Percentiles rank a stretch among this genome's conserved stretches.
Conservation (phyloP, 805 yeast genomes). For the Kuraishia borneana region DNA sequence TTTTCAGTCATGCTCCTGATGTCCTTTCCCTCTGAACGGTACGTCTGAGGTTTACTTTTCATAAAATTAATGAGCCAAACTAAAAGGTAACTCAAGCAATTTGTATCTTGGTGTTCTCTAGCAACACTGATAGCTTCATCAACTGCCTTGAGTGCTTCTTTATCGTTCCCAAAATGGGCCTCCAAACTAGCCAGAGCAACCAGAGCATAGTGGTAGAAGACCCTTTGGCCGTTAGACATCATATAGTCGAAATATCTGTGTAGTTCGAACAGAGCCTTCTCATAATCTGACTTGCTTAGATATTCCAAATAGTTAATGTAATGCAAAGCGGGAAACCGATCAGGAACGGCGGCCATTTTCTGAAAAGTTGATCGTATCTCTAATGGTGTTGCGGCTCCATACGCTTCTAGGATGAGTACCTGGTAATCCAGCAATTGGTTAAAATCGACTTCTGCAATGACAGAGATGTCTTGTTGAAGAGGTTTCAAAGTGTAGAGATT, state of each 20-base stretch:
- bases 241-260: constrained; percentile 62
- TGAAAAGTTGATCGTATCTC: constrained; percentile 28
- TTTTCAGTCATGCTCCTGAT: constrained; percentile 47
- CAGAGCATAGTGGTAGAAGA: constrained; percentile 68
- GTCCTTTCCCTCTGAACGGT: constrained; percentile 17
- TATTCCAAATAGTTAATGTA: constrained; percentile 53
- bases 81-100: constrained; percentile 59
- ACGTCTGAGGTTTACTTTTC: constrained; percentile 50
- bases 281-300: constrained; percentile 49
- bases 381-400: constrained; percentile 38
- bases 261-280: constrained; percentile 44
- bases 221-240: constrained; percentile 53
- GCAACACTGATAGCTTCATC: constrained; percentile 86
- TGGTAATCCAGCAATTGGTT: constrained; percentile 40
- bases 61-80: constrained; percentile 68
- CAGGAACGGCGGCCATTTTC: constrained; percentile 31
- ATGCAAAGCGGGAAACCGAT: constrained; percentile 30
- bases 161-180: constrained; percentile 52
- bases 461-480: constrained; percentile 12
- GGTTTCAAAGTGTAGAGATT: no score
- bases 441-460: constrained; percentile 41
- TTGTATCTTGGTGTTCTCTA: constrained; percentile 68
- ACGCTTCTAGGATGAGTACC: constrained; percentile 37
- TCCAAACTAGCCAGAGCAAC: constrained; percentile 64
- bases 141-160: constrained; percentile 65